Evolutionary conservation across 169 alveolate genomes (phyloP), one percentile per base, ranked within the genome.

Genomic region (Plasmodium cynomolgi): DNA sequence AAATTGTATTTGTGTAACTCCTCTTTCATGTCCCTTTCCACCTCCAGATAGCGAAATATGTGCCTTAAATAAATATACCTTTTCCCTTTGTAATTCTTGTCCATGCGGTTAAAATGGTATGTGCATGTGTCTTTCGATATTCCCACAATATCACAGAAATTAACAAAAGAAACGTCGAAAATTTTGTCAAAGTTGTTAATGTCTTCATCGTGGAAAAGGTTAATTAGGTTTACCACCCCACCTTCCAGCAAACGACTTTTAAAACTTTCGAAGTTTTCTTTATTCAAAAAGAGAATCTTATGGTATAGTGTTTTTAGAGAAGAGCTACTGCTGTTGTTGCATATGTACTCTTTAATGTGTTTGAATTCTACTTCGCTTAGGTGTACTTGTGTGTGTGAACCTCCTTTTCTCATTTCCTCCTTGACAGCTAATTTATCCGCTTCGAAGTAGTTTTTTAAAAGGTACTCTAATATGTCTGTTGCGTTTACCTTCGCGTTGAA

Each of bases 91-190:
- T 80, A 62, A 4, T 82, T 81, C 17, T 47, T 82, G 54, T 91
- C 92, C 58, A 91, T 91, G 8, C 9, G 41, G 54, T 82, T 82
- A 91, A 91, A 91, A 91, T 91, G 95, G 54, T 31, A 91, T 34
- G 41, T 20, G 68, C 95, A 82, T 31, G 85, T 23, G 37, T 91
- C 95, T 33, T 31, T 82, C 1, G 95, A 91, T 82, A 91, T 91
- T 20, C 95, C 95, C 37, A 91, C 20, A n/a, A 83, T 50, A 29
- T 91, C 95, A 72, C 91, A 81, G 77, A 91, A 91, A 72, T 91
- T 91, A 44, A 91, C 95, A 91, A 91, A 91, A 34, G 95, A 82
- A 13, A 91, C 92, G 31, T 50, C 84, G 58, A 91, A 91, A 15
- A 91, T 91, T 91, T 91, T 91, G 37, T 91, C 95, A 81, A 81